Percentiles rank a stretch among this genome's conserved stretches.
Evolutionary conservation across 2,329 filamentous ascomycete species (phyloP).

Genomic region (Cercospora zeina): DNA sequence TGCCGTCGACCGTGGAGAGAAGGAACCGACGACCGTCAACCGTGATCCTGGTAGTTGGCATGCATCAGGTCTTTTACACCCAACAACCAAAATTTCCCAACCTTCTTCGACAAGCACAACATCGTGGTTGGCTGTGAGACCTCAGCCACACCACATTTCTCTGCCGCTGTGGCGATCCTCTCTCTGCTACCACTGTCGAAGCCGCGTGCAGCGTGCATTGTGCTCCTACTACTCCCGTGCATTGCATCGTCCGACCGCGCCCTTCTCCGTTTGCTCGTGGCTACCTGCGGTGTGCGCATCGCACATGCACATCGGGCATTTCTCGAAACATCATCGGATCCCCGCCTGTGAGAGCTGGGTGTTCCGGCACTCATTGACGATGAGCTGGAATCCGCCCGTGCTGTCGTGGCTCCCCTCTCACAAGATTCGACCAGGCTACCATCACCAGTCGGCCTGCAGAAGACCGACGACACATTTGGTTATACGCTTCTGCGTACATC

Average conservation of each 20-base stretch:
- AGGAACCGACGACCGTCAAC: not conserved
- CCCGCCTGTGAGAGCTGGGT: not conserved
- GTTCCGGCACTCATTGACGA: not conserved
- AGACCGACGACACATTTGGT: not conserved
- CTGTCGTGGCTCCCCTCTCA: slow-evolving; percentile 8
- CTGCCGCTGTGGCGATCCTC: slow-evolving; percentile 1
- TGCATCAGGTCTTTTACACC: not conserved
- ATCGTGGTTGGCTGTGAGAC: slow-evolving; percentile 1
- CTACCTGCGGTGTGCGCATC: not conserved
- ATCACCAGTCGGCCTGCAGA: not conserved
- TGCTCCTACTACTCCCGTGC: slow-evolving; percentile 1
- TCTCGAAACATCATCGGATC: not conserved
- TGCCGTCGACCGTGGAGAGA: not conserved
- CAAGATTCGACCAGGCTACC: not conserved
- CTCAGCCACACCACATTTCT: not conserved
- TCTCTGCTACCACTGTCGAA: not conserved
- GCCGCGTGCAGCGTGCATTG: not conserved
- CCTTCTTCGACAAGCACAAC: not conserved
- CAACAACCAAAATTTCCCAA: not conserved
- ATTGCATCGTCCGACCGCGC: slow-evolving; percentile 1
- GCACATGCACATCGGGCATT: slow-evolving; percentile 3
- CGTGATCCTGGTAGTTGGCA: not conserved
- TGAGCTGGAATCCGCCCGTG: not conserved
- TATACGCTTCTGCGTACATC: not conserved
- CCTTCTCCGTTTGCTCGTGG: not conserved